These are phyloP conservation scores for Trichoderma semiorbis DNA, from an alignment of 2,329 filamentous ascomycete species.

Conservation along the genomic window DNA sequence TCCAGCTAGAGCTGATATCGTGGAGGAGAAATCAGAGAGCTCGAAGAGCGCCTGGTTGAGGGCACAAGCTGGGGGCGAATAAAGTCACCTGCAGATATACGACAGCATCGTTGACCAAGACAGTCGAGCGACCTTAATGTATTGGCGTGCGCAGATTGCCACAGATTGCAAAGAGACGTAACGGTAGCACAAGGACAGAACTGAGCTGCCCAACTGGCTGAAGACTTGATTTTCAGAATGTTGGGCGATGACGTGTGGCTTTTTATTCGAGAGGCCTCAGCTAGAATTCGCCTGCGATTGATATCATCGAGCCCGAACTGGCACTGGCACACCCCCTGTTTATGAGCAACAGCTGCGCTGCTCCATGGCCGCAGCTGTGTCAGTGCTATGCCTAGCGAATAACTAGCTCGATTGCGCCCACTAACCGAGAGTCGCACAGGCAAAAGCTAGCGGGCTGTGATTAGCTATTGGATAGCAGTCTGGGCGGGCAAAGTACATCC, in stretches of 20 bases:
- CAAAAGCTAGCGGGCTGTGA: not conserved
- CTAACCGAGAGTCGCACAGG: not conserved
- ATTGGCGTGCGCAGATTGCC: not conserved
- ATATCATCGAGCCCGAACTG: conserved; percentile 7
- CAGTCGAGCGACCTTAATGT: not conserved
- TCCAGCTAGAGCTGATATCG: not conserved
- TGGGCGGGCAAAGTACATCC: not conserved
- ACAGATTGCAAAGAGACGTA: not conserved
- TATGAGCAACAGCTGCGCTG: not conserved
- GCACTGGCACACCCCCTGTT: not conserved
- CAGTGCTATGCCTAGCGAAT: not conserved
- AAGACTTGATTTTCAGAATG: not conserved
- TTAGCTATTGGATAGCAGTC: not conserved
- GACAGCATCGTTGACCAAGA: not conserved
- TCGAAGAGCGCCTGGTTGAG: not conserved
- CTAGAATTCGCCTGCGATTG: not conserved
- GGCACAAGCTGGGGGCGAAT: not conserved
- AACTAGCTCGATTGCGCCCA: not conserved
- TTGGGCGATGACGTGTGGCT: conserved; percentile 11
- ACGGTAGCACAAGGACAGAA: not conserved
- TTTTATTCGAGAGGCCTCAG: conserved; percentile 1
- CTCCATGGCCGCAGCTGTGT: not conserved
- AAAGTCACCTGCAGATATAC: conserved; percentile 3
- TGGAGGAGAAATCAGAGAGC: not conserved
- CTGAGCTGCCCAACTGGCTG: not conserved